phyloP scores from a whole-genome alignment of 2,329 filamentous ascomycete genomes.

The Venturia asperata region DNA sequence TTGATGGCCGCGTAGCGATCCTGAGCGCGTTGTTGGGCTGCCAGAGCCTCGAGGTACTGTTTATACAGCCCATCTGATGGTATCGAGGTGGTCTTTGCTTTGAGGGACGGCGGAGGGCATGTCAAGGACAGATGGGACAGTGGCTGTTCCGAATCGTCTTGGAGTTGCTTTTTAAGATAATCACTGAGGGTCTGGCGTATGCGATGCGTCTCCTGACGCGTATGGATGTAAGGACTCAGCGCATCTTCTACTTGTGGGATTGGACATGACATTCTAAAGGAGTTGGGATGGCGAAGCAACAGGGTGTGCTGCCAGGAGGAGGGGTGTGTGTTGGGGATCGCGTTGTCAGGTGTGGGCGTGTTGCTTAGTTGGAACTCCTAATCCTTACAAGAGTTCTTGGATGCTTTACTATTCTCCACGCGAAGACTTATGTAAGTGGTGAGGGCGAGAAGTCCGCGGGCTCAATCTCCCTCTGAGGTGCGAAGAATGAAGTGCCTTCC shows the following conservation, averaged over 20 bases:
- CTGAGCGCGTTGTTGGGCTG: conserved; percentile 36
- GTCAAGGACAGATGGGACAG: conserved; percentile 30
- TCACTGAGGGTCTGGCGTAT: conserved; percentile 30
- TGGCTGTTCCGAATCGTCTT: conserved; percentile 23
- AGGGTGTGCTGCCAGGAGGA: not conserved
- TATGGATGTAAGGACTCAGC: conserved; percentile 31
- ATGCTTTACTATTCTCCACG: too few relatives aligned
- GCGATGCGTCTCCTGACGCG: conserved; percentile 32
- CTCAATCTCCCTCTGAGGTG: not conserved
- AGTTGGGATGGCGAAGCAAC: not conserved
- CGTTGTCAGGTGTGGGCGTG: not conserved
- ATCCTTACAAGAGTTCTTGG: too few relatives aligned
- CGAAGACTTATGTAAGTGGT: too few relatives aligned
- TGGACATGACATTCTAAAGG: conserved; percentile 26
- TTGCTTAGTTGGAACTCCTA: not conserved
- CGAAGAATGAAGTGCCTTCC: too few relatives aligned
- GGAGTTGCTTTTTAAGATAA: conserved; percentile 15
- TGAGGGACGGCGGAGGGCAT: conserved; percentile 25
- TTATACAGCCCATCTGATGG: conserved; percentile 39
- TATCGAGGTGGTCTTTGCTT: conserved; percentile 32
- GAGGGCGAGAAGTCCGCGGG: too few relatives aligned
- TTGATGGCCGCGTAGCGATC: conserved; percentile 33
- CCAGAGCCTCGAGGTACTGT: conserved; percentile 41
- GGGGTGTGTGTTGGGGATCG: not conserved
- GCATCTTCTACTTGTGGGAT: conserved; percentile 33